Base-by-base conservation (phyloP, 208 protist species). In the Wallacemonas sp. region DNA sequence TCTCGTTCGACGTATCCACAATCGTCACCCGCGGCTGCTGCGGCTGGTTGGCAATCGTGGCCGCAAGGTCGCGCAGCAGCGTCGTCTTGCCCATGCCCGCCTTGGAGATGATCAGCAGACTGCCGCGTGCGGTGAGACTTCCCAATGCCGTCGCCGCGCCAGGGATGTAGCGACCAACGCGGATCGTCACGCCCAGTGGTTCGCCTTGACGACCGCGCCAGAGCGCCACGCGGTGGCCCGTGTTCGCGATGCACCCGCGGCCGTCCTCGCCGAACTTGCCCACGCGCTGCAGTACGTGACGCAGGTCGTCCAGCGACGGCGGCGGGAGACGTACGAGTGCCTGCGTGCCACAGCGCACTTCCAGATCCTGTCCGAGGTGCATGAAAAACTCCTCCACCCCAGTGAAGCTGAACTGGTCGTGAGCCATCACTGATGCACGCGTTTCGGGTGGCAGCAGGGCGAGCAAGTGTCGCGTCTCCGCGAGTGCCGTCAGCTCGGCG, bases 1-100 rank as follows among this genome's bases (percentile, higher is more conserved):
- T 98, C 69, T 98, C 96, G 67, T 97, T 97, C 6, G 94, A 98
- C 0, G 95, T 98, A 69, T 98, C 96, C 9, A 98, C 91, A 14
- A 98, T 80, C 30, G 90, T 86, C 0, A 97, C 87, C 12, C 92
- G 85, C 34, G 79, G 66, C 14, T 49, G 55, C 12, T 58, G 54
- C 24, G 71, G 55, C 16, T 84, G 61, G 23, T 90, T 80, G 26
- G 92, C 85, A 11, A 97, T 63, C 5, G 68, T 61, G 39, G 85
- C 65, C 1, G 90, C 85, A 19, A 97, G 73, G 49, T 98, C 94
- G 6, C 96, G 81, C 43, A 98, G 68, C 38, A 98, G 56, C 6
- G 93, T 98, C 16, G 94, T 98, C 74, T 98, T 98, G 34, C 96
- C 96, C 43, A 92, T 76, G 29, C 95, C 94, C 2, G 95, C 93